Percentiles rank a stretch among this genome's conserved stretches.
Evolutionary conservation across 163 green algal genomes (phyloP).

Genomic region (Chlamydomonas reinhardtii): DNA sequence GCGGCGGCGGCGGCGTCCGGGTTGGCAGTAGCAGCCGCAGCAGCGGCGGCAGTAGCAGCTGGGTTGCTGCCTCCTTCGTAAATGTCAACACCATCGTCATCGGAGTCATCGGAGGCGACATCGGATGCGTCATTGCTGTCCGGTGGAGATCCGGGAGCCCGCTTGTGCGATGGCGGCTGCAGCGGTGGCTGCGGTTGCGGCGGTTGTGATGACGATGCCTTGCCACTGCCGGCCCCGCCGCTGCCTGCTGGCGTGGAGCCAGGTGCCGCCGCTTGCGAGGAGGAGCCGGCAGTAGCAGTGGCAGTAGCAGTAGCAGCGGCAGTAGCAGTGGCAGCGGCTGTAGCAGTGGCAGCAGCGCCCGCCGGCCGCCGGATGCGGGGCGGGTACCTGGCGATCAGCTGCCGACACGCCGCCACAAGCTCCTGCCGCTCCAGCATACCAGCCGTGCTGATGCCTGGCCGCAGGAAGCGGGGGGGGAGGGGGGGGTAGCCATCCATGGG

Average conservation of each 20-base stretch:
- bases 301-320: not conserved
- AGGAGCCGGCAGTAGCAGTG: too few relatives aligned
- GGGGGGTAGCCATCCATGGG: not conserved
- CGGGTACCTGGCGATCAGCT: constrained; percentile 16
- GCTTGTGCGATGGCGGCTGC: too few relatives aligned
- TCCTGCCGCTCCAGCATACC: constrained; percentile 48
- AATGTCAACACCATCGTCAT: too few relatives aligned
- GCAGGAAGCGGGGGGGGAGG: too few relatives aligned
- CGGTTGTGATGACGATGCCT: too few relatives aligned
- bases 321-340: not conserved
- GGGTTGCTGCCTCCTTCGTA: too few relatives aligned
- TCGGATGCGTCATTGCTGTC: too few relatives aligned
- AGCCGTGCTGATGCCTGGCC: constrained; percentile 2
- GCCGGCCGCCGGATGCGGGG: not conserved
- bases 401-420: constrained; percentile 5
- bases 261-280: too few relatives aligned
- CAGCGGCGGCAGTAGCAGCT: not conserved
- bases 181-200: too few relatives aligned
- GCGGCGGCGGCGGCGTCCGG: not conserved
- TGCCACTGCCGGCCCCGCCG: too few relatives aligned
- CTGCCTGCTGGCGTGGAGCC: too few relatives aligned
- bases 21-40: not conserved
- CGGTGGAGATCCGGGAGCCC: not conserved
- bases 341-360: not conserved
- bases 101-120: not conserved